Base-by-base conservation (phyloP, 495 filamentous ascomycete species). In the Monascus purpureus region DNA sequence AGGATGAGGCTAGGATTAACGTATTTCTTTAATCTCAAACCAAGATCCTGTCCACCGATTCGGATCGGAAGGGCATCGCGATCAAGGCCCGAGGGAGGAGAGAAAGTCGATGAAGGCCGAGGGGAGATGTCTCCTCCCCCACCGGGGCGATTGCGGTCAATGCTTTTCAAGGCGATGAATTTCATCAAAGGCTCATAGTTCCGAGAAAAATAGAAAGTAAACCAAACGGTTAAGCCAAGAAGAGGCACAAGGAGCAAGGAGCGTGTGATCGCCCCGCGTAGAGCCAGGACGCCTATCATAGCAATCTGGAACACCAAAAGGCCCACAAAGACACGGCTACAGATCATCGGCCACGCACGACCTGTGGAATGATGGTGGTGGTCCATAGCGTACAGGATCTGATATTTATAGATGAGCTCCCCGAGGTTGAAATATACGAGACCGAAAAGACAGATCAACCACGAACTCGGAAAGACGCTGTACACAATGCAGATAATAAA, bases 341-440 rank as follows among this genome's bases (percentile, higher is more conserved):
- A 94, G 23, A 95, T 92, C 65, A 96, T 90, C 13, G 77, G 71
- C 92, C 92, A 99, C 1, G 86, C 86, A 36, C 75, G 73, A 18
- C 92, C 92, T 0, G 90, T 95, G 4, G 90, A 86, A 49, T 96
- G 87, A 38, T 93, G 86, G 5, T 82, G 78, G 46, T 96, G 86
- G 50, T 96, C 86, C 92, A 99, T 96, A 7, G 92, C 84, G 52
- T 96, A 99, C 3, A 99, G 64, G 4, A 99, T 67, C 55, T 96
- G 92, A 47, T 96, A 96, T 51, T 99, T 99, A 69, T 96, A 93
- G 17, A 85, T 87, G 46, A 88, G 93, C 43, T 82, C 77, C 16
- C 92, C 92, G 25, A 95, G 67, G 9, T 72, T 59, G 46, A 96
- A 99, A 52, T 95, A 99, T 8, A 80, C 54, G 28, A 93, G 59